Evolutionary conservation across 345 rosid genomes (phyloP).

Genomic region (Citrus trifoliata): DNA sequence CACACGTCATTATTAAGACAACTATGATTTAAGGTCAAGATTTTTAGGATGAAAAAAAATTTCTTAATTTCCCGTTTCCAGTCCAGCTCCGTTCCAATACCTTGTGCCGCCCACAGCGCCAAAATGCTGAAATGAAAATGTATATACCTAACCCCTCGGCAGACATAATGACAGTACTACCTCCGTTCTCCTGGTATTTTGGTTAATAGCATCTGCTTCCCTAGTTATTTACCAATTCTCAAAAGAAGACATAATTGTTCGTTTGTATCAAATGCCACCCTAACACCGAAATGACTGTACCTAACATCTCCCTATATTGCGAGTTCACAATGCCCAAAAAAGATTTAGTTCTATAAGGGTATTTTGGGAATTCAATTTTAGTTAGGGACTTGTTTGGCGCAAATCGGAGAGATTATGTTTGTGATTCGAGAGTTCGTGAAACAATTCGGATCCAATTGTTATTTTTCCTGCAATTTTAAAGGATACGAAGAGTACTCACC

Average conservation of each 20-base stretch:
- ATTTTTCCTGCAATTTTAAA: not conserved
- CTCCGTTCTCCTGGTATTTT: not conserved
- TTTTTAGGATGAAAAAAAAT: too few relatives aligned
- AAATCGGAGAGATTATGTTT: not conserved
- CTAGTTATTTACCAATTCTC: not conserved
- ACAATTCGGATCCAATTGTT: not conserved
- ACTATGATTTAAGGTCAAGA: too few relatives aligned
- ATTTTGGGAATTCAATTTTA: not conserved
- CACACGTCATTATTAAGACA: too few relatives aligned
- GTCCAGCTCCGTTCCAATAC: too few relatives aligned
- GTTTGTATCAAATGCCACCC: not conserved
- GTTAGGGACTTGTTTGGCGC: not conserved
- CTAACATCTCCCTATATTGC: too few relatives aligned
- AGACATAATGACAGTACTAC: not conserved
- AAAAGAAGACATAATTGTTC: not conserved
- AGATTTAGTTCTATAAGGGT: too few relatives aligned
- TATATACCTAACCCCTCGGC: rapidly evolving
- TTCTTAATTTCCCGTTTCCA: too few relatives aligned
- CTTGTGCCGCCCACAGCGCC: too few relatives aligned
- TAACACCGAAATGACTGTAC: not conserved
- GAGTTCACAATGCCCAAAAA: too few relatives aligned
- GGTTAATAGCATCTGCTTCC: not conserved
- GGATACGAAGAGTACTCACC: not conserved
- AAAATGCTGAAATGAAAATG: too few relatives aligned
- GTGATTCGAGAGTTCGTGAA: not conserved